Evolutionary conservation across 345 rosid genomes (phyloP).

Genomic region (Eucalyptus erythrocorys): DNA sequence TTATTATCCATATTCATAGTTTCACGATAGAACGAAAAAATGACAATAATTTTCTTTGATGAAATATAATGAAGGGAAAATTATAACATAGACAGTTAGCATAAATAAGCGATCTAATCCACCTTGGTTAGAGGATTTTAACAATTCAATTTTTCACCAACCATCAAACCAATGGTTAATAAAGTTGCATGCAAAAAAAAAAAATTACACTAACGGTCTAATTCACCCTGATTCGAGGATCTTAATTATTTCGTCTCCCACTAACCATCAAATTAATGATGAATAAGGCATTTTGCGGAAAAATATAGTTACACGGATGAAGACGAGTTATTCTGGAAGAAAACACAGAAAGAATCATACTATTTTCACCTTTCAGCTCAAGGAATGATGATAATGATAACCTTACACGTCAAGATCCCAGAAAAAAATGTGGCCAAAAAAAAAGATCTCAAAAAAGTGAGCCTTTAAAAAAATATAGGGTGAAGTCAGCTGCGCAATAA

Average conservation of each 20-base stretch:
- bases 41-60: neutral
- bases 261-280: neutral
- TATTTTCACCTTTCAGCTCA: neutral
- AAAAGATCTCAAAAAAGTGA: neutral
- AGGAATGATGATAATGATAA: neutral
- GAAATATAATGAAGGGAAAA: neutral
- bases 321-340: neutral
- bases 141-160: neutral
- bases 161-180: neutral
- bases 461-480: neutral
- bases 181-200: neutral
- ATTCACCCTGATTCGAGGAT: neutral
- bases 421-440: too few relatives aligned
- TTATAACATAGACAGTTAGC: neutral
- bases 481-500: neutral
- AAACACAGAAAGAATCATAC: neutral
- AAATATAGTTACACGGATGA: neutral
- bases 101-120: neutral
- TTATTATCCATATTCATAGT: neutral
- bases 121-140: neutral
- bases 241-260: neutral
- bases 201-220: neutral
- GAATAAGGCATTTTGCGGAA: neutral
- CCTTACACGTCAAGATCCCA: neutral
- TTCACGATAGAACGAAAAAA: too few relatives aligned